Conservation (phyloP, 2,329 filamentous ascomycete species). For the Neofusicoccum umdonicola region DNA sequence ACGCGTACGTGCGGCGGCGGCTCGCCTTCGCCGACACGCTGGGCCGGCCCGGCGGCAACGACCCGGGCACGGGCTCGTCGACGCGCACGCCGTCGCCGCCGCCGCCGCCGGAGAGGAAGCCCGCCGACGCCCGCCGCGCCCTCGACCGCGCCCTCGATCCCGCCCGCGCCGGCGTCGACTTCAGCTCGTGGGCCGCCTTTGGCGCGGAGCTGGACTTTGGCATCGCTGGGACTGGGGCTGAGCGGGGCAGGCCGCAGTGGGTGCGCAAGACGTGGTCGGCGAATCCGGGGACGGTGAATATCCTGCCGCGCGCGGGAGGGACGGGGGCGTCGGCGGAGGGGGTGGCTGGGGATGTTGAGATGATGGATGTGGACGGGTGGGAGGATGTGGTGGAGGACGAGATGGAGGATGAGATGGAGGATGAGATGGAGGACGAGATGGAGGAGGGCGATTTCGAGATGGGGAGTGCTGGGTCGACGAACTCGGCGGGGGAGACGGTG, state of each 20-base stretch:
- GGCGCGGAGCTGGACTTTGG: not conserved
- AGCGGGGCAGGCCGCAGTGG: not conserved
- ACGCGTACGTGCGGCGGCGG: not conserved
- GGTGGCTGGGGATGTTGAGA: not conserved
- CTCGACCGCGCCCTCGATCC: not conserved
- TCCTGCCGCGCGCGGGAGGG: not conserved
- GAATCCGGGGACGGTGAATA: not conserved
- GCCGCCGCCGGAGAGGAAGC: not conserved
- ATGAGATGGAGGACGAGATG: not conserved
- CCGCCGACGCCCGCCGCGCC: not conserved
- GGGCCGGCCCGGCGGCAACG: not conserved
- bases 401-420: not conserved
- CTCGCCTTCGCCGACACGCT: not conserved
- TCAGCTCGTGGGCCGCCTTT: slow-evolving; percentile 9
- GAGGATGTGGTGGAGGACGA: not conserved
- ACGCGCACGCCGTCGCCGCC: not conserved
- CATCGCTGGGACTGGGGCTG: not conserved
- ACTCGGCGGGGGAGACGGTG: not conserved
- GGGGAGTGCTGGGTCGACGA: not conserved
- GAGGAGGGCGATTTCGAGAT: too few relatives aligned
- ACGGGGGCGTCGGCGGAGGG: not conserved
- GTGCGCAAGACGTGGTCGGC: slow-evolving; percentile 2
- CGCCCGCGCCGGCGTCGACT: not conserved
- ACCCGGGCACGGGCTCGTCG: not conserved
- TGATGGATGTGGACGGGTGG: not conserved